A percentile compares a stretch with the other conserved stretches of the same genome.
phyloP scores from a whole-genome alignment of 2,329 filamentous ascomycete species.

The Sarocladium strictum region DNA sequence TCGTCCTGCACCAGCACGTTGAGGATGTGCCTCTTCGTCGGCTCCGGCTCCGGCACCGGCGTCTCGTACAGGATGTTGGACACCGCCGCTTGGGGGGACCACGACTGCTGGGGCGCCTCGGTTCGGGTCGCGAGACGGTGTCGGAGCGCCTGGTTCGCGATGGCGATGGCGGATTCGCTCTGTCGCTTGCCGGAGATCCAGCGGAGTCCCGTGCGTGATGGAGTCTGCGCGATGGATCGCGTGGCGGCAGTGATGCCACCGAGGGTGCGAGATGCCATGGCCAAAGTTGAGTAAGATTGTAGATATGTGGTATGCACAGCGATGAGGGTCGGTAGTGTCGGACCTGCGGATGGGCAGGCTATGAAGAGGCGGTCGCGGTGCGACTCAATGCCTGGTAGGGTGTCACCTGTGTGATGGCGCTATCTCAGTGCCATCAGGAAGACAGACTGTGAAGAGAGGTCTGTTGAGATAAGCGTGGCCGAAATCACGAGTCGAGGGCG shows the following conservation, averaged over 20 bases:
- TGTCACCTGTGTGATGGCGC: background rate
- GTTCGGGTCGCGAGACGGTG: constrained; percentile 81
- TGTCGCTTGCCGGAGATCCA: constrained; percentile 28
- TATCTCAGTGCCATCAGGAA: background rate
- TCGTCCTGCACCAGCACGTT: constrained; percentile 99
- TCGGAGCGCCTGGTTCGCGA: constrained; percentile 95
- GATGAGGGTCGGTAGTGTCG: too few relatives aligned
- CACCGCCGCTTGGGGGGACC: constrained; percentile 90
- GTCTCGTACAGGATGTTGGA: constrained; percentile 99
- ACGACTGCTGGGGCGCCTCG: constrained; percentile 65
- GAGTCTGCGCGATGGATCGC: background rate
- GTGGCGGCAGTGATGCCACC: background rate
- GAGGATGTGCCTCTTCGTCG: constrained; percentile 89
- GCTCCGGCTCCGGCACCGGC: constrained; percentile 72
- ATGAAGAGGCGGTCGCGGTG: too few relatives aligned
- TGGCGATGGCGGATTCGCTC: constrained; percentile 78
- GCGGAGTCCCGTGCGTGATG: background rate
- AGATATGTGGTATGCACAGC: too few relatives aligned
- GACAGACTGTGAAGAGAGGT: background rate
- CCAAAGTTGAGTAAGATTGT: too few relatives aligned
- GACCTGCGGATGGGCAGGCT: background rate
- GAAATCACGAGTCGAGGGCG: background rate
- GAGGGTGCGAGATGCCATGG: constrained; percentile 1
- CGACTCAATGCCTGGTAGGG: background rate
- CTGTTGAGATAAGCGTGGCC: background rate